Evolutionary conservation across 805 yeast species (phyloP), one percentile per base, ranked within the genome.

Genomic region (Teunomyces pallodes): DNA sequence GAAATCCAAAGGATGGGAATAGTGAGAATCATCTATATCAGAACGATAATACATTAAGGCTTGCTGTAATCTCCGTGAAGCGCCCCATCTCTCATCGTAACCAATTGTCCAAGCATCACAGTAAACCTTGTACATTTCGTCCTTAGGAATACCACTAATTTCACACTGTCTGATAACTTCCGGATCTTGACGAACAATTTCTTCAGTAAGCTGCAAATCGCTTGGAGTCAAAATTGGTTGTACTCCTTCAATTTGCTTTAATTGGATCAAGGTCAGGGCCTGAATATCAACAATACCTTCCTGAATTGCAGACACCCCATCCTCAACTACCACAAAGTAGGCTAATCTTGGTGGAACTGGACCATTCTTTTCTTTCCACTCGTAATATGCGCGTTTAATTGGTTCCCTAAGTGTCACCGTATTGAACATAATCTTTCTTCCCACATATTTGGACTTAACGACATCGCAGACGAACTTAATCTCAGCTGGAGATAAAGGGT

Each of bases 11-110:
- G 94, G 91, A 64, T 81, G 86, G 26, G 86, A 80, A 66, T 82
- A 82, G 64, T 82, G 85, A 39, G 90, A 84, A 66, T 86, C 94
- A 62, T 86, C 88, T 68, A 83, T 90, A 61, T 82, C 73, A 10
- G 82, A 73, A 72, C 90, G 78, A 78, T 84, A 87, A 74, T 84
- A 86, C 77, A 87, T 77, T 66, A 87, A 76, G 36, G 91, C 91
- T 68, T 86, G 94, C 68, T 86, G 92, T 52, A 86, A 76, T 69
- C 94, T 77, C 65, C 80, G 77, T 43, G 81, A 75, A 41, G 86
- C 80, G 39, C 92, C 92, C 87, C 89, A 86, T 69, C 92, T 77
- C 70, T 80, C 86, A 62, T 83, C 87, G 59, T 79, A 82, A 42
- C 87, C 87, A 59, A 83, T 82, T 29, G 86, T 79, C 86, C 86